Percentiles rank a stretch among this genome's conserved stretches.
phyloP scores from a whole-genome alignment of 768 basidiomycete species.

The Lentinula edodes region DNA sequence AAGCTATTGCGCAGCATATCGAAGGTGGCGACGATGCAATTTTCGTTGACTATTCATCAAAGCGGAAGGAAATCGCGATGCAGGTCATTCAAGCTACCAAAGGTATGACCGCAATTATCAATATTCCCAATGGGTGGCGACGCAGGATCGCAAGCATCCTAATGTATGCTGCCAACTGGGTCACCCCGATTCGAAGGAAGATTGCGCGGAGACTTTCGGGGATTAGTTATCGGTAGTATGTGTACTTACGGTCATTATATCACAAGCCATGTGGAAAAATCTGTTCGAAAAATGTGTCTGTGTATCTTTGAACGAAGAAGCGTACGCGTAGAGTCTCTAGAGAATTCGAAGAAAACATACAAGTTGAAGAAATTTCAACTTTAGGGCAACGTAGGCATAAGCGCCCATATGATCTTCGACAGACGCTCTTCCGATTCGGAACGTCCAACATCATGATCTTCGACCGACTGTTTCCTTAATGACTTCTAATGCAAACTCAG shows the following conservation, averaged over 20 bases:
- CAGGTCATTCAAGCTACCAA: conserved; percentile 37
- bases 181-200: conserved; percentile 12
- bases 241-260: too few species aligned
- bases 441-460: background rate
- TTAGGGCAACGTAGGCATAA: background rate
- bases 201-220: conserved; percentile 24
- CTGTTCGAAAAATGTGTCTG: too few species aligned
- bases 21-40: conserved; percentile 19
- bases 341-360: too few species aligned
- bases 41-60: conserved; percentile 27
- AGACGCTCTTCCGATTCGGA: too few species aligned
- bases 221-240: conserved; percentile 8
- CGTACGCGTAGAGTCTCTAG: too few species aligned
- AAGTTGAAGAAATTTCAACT: too few species aligned
- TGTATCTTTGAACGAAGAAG: too few species aligned
- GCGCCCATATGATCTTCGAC: background rate
- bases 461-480: background rate
- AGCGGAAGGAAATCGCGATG: conserved; percentile 33
- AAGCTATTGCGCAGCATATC: conserved; percentile 27
- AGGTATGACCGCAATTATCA: conserved; percentile 16
- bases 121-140: conserved; percentile 6
- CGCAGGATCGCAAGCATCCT: background rate
- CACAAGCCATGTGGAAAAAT: too few species aligned
- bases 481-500: background rate
- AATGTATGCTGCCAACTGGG: background rate